Evolutionary conservation across 495 filamentous ascomycete species (phyloP).

Genomic region (Chaetomium fimeti): DNA sequence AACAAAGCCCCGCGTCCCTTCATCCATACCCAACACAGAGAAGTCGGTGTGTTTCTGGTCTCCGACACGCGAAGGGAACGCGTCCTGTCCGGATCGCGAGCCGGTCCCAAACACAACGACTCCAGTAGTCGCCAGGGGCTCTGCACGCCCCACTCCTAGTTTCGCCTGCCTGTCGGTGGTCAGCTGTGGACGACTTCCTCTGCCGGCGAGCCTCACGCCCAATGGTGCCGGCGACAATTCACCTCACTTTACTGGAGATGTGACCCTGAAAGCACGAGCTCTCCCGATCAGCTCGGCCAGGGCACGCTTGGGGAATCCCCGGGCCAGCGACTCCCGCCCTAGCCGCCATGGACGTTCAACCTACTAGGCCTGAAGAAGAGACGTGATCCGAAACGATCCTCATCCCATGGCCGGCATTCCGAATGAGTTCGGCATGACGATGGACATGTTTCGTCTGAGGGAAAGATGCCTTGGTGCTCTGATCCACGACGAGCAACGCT

Average conservation of each 20-base stretch:
- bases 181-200: slow-evolving; percentile 8
- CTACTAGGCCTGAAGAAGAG: not conserved
- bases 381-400: not conserved
- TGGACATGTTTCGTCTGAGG: not conserved
- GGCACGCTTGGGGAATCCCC: not conserved
- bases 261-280: slow-evolving; percentile 4
- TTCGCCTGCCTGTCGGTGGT: slow-evolving; percentile 15
- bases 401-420: not conserved
- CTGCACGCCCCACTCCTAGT: slow-evolving; percentile 4
- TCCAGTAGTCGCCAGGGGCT: slow-evolving; percentile 12
- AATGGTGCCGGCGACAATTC: slow-evolving; percentile 29
- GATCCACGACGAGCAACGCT: not conserved
- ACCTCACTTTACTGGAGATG: slow-evolving; percentile 21
- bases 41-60: slow-evolving; percentile 37
- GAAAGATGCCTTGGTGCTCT: not conserved
- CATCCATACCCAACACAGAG: slow-evolving; percentile 36
- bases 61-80: slow-evolving; percentile 37
- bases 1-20: slow-evolving; percentile 26
- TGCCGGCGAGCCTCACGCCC: slow-evolving; percentile 19
- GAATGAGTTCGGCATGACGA: not conserved
- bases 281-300: slow-evolving; percentile 10
- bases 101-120: slow-evolving; percentile 17
- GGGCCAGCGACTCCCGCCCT: slow-evolving; percentile 10
- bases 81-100: slow-evolving; percentile 29
- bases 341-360: slow-evolving; percentile 2